A percentile compares a stretch with the other conserved stretches of the same genome.
phyloP scores from a whole-genome alignment of 805 yeast species.

The Spathaspora gorwiae region DNA sequence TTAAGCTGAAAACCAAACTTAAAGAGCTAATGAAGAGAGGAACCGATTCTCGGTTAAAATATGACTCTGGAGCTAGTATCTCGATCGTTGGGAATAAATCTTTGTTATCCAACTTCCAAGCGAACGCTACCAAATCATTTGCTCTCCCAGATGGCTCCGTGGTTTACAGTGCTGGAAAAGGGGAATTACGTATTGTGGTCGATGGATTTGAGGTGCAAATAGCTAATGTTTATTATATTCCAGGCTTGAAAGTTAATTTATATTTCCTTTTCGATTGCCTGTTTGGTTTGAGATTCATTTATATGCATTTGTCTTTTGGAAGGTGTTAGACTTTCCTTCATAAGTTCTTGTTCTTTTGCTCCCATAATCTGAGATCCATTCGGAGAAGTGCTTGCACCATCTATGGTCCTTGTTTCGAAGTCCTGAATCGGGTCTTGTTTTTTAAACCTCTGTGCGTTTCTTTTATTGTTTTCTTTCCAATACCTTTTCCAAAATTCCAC shows the following conservation, averaged over 20 bases:
- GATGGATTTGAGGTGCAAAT: background rate
- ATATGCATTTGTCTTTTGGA: background rate
- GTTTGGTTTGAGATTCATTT: background rate
- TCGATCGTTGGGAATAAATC: background rate
- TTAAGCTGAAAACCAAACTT: too few relatives aligned
- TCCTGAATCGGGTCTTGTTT: constrained; percentile 35
- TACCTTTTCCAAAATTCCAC: constrained; percentile 50
- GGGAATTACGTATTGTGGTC: background rate
- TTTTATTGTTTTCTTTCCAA: constrained; percentile 42
- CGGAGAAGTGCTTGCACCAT: constrained; percentile 1
- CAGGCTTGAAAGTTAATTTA: too few relatives aligned
- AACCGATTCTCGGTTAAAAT: background rate
- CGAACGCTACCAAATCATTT: background rate
- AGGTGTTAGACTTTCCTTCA: constrained; percentile 1
- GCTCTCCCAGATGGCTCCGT: background rate
- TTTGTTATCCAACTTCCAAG: background rate
- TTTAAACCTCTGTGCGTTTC: constrained; percentile 33
- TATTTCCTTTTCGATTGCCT: background rate
- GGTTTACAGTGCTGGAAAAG: background rate
- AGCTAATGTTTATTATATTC: too few relatives aligned
- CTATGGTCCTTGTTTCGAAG: constrained; percentile 7
- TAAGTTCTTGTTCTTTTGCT: background rate
- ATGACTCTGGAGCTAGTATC: background rate
- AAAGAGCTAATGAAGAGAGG: too few relatives aligned
- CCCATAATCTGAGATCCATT: background rate